phyloP scores from a whole-genome alignment of 2,329 filamentous ascomycete species.

The Arthrinium phaeospermum region DNA sequence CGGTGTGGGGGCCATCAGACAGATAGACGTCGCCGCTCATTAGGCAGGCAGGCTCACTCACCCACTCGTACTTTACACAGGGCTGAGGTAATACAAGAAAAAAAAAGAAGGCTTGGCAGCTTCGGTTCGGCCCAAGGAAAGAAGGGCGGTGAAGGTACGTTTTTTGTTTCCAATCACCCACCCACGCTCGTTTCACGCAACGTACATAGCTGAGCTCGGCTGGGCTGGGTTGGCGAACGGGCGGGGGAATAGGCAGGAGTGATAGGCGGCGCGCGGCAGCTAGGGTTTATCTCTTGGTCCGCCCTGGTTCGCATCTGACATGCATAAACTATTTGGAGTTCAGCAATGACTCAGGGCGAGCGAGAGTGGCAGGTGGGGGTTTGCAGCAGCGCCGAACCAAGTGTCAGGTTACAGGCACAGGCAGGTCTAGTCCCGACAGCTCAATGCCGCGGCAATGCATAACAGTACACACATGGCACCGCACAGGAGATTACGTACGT shows the following conservation, averaged over 20 bases:
- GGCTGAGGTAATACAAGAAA: background rate
- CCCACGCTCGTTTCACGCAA: background rate
- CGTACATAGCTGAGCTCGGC: background rate
- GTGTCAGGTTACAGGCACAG: background rate
- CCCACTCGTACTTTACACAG: background rate
- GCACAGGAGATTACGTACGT: background rate
- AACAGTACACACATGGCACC: background rate
- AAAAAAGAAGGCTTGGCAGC: background rate
- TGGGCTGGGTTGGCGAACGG: background rate
- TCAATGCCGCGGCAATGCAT: background rate
- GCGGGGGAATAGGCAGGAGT: background rate
- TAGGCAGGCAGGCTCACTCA: background rate
- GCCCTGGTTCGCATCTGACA: slow-evolving; percentile 15
- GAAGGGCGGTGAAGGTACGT: slow-evolving; percentile 15
- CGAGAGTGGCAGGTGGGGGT: background rate
- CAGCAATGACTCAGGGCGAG: background rate
- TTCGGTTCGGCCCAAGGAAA: background rate
- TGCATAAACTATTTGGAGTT: slow-evolving; percentile 10
- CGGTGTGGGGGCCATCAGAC: background rate
- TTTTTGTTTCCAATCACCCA: background rate
- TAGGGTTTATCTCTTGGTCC: background rate
- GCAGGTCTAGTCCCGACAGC: background rate
- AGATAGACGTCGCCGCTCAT: background rate
- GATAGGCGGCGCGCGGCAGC: background rate
- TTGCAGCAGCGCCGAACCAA: background rate